phyloP scores from a whole-genome alignment of 2,329 filamentous ascomycete genomes.

The Beauveria sp. region DNA sequence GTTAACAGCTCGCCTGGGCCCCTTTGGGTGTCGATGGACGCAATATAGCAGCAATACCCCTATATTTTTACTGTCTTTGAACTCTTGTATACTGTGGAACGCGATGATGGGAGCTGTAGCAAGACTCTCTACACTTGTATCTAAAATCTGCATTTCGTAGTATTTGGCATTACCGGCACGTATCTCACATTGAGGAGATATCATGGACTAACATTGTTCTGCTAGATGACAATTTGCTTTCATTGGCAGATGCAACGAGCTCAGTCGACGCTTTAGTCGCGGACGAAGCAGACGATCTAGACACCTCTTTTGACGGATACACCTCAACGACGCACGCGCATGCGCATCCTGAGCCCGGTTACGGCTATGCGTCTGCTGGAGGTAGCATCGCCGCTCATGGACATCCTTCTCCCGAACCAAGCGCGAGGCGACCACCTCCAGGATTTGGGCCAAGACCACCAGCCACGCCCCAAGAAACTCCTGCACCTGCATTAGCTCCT shows the following conservation, averaged over 20 bases:
- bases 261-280: conserved; percentile 64
- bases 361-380: background rate
- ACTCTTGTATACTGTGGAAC: conserved; percentile 40
- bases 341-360: background rate
- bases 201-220: conserved; percentile 33
- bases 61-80: conserved; percentile 24
- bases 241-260: conserved; percentile 51
- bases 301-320: background rate
- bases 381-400: background rate
- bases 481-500: conserved; percentile 16
- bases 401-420: conserved; percentile 6
- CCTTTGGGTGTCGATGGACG: conserved; percentile 29
- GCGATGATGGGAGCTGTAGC: conserved; percentile 55
- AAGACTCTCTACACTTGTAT: conserved; percentile 34
- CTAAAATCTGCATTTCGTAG: conserved; percentile 25
- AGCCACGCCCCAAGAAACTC: background rate
- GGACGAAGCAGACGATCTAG: conserved; percentile 35
- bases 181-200: conserved; percentile 14
- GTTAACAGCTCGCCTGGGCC: conserved; percentile 44
- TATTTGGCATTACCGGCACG: conserved; percentile 19
- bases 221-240: conserved; percentile 56
- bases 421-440: conserved; percentile 19
- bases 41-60: conserved; percentile 32
- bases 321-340: conserved; percentile 11
- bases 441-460: conserved; percentile 16